Evolutionary conservation across 208 protist genomes (phyloP), one percentile per base, ranked within the genome.

Genomic region (Trypanosoma scelopori): DNA sequence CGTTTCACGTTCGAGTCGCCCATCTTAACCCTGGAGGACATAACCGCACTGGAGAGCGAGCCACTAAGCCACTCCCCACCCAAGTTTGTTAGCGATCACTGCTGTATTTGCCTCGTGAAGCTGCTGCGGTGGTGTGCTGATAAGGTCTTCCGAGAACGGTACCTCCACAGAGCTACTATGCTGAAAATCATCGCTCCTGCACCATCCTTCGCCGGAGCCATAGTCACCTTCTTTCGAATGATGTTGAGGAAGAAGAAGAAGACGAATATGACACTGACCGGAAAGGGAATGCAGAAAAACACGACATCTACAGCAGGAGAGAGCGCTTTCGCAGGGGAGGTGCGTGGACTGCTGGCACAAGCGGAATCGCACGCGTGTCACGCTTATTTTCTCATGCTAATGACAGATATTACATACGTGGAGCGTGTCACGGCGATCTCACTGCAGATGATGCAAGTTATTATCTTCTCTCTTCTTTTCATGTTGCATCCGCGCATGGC

Each of bases 121-220:
- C 49, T 74, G 11, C 74, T 90, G 28, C 80, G 87, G n/a, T 93
- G 82, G 82, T 57, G 83, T 42, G 70, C 79, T 2, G 87, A 93
- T 61, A 80, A 85, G 43, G 41, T 74, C 15, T 93, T 93, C 60
- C 75, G 87, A 5, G 87, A 93, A 65, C 76, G 82, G 15, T 84
- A 85, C 59, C 58, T 93, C 12, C 87, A 93, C 69, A 71, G 87
- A 18, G 87, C 87, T 7, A 88, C 82, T 30, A 89, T 93, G 87
- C 66, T 90, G 49, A 74, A 81, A n/a, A 72, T 70, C 6, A 65
- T 93, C 3, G 78, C 83, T 0, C 42, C 78, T 13, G 87, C 76
- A 7, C 64, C 87, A 2, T 68, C 83, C 2, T 63, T 80, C 9
- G 83, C 83, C 32, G 87, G 71, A 5, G 73, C 75, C 12, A 66